Percentiles rank a stretch among this genome's conserved stretches.
These are phyloP conservation scores for Tulasnella sp. DNA, from an alignment of 768 basidiomycete genomes.

Conservation along the genomic window DNA sequence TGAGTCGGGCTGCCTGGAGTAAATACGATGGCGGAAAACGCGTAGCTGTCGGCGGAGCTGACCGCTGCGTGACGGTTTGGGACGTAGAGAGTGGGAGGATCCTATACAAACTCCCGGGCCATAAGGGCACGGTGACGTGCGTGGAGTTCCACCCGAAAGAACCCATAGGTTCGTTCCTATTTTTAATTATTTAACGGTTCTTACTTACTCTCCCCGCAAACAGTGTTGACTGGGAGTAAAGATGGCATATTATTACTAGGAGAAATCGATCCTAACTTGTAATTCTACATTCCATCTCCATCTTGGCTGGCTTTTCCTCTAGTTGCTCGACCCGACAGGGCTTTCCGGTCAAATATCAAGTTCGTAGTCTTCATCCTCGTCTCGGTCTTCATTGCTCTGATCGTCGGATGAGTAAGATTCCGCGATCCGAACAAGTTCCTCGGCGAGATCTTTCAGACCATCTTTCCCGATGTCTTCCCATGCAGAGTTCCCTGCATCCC, in stretches of 20 bases:
- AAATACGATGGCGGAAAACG: slow-evolving; percentile 68
- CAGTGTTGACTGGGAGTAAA: slow-evolving; percentile 86
- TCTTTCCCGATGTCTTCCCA: slow-evolving; percentile 10
- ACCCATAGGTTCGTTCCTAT: slow-evolving; percentile 62
- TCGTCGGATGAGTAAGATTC: neutral
- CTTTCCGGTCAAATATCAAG: neutral
- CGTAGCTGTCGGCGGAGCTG: slow-evolving; percentile 82
- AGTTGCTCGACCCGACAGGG: neutral
- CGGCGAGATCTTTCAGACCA: slow-evolving; percentile 5
- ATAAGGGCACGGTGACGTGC: slow-evolving; percentile 91
- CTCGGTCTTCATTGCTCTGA: neutral
- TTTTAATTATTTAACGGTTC: neutral
- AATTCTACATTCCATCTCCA: neutral
- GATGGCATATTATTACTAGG: slow-evolving; percentile 87
- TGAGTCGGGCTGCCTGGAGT: slow-evolving; percentile 82
- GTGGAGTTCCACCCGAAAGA: slow-evolving; percentile 95
- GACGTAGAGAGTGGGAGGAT: slow-evolving; percentile 67
- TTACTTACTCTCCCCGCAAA: slow-evolving; percentile 5
- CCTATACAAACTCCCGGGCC: slow-evolving; percentile 84
- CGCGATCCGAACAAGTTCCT: slow-evolving; percentile 4
- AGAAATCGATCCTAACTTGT: slow-evolving; percentile 52
- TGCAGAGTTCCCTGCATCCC: neutral
- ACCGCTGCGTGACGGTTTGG: slow-evolving; percentile 78
- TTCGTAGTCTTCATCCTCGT: slow-evolving; percentile 7
- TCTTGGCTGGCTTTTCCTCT: neutral